These are phyloP conservation scores for Ophiostoma angusticollis DNA, from an alignment of 2,329 filamentous ascomycete species.

Conservation along the genomic window DNA sequence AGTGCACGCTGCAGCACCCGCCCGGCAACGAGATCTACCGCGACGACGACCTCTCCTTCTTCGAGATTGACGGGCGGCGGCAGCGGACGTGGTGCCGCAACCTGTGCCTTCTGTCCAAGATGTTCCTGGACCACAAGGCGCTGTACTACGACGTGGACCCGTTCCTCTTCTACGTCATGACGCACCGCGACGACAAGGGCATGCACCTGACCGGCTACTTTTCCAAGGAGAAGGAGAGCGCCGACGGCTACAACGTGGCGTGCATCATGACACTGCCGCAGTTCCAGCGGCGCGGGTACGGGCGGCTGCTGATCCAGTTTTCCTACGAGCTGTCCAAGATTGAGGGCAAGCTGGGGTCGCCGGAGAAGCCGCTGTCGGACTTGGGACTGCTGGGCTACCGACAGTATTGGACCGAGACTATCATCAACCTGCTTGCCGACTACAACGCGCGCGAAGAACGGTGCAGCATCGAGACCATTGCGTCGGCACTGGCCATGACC, in stretches of 20 bases:
- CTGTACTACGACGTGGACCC: conserved; percentile 99
- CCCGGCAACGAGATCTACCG: conserved; percentile 98
- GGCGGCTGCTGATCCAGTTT: conserved; percentile 87
- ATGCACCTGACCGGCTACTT: conserved; percentile 99
- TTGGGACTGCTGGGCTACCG: conserved; percentile 85
- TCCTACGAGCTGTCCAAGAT: conserved; percentile 94
- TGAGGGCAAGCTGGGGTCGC: conserved; percentile 87
- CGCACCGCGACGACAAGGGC: conserved; percentile 72
- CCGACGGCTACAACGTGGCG: conserved; percentile 93
- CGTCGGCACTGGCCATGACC: conserved; percentile 78
- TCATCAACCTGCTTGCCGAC: conserved; percentile 74
- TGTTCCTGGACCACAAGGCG: conserved; percentile 96
- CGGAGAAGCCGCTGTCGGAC: conserved; percentile 93
- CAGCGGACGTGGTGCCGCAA: conserved; percentile 97
- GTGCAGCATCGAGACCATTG: conserved; percentile 77
- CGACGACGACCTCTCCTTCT: conserved; percentile 86
- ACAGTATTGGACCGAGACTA: conserved; percentile 94
- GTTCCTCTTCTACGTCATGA: conserved; percentile 98
- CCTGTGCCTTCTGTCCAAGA: conserved; percentile 83
- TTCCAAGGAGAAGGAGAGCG: conserved; percentile 94
- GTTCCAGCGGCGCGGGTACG: conserved; percentile 90
- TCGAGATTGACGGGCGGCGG: conserved; percentile 88
- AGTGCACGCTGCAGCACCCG: conserved; percentile 84
- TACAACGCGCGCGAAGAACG: conserved; percentile 54
- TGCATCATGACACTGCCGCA: conserved; percentile 96